A percentile compares a stretch with the other conserved stretches of the same genome.
Conservation (phyloP, 306 rosid genomes). For the Dryas octopetala region DNA sequence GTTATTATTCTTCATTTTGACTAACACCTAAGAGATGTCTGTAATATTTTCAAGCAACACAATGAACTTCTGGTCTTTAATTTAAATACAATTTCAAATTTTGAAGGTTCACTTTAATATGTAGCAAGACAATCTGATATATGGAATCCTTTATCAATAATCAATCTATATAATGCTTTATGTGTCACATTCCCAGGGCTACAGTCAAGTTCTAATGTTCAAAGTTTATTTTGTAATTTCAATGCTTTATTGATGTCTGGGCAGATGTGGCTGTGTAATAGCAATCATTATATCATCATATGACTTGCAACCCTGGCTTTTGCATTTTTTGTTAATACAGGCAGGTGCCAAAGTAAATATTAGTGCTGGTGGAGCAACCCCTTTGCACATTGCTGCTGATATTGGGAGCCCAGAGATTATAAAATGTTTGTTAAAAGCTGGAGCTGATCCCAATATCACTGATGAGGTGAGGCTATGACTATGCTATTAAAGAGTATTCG, state of each 20-base stretch:
- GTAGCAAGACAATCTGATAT: no score
- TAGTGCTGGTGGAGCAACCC: constrained; percentile 92
- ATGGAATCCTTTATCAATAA: no score
- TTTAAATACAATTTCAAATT: no score
- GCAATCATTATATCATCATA: background rate
- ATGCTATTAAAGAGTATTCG: background rate
- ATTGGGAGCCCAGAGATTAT: constrained; percentile 62
- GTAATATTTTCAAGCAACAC: background rate
- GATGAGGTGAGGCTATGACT: constrained; percentile 62
- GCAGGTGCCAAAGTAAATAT: constrained; percentile 87
- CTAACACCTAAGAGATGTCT: background rate
- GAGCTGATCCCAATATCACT: constrained; percentile 72
- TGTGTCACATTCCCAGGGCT: no score
- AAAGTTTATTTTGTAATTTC: no score
- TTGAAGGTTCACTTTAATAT: no score
- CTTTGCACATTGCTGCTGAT: constrained; percentile 89
- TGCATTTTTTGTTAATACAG: constrained; percentile 42
- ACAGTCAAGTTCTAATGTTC: no score
- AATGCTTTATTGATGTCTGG: background rate
- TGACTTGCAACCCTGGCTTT: constrained; percentile 13
- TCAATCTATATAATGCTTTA: no score
- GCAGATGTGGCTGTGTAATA: background rate
- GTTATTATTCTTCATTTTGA: background rate
- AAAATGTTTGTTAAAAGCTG: constrained; percentile 71
- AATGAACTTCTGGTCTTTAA: background rate